phyloP scores from a whole-genome alignment of 2,329 filamentous ascomycete species.

The Monascus ruber region DNA sequence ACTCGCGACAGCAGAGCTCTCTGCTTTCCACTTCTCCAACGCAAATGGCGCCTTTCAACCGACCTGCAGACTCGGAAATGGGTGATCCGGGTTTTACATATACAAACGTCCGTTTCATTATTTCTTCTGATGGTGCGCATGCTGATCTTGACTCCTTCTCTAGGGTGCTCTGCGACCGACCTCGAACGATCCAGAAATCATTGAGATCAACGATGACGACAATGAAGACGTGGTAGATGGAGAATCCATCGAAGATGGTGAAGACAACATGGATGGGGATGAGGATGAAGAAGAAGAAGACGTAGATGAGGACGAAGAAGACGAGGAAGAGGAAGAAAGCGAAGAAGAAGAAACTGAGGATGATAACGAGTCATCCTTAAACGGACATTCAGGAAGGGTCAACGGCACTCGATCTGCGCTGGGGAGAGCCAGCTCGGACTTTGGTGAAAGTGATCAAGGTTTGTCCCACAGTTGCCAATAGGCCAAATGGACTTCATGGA shows the following conservation, averaged over 20 bases:
- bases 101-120: slow-evolving; percentile 13
- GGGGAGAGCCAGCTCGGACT: slow-evolving; percentile 3
- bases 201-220: slow-evolving; percentile 29
- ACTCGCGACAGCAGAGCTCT: not conserved
- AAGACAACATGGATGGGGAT: slow-evolving; percentile 12
- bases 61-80: slow-evolving; percentile 18
- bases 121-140: slow-evolving; percentile 1
- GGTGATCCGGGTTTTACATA: slow-evolving; percentile 12
- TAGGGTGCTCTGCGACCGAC: slow-evolving; percentile 10
- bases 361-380: slow-evolving; percentile 14
- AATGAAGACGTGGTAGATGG: slow-evolving; percentile 10
- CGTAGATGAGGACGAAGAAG: slow-evolving; percentile 12
- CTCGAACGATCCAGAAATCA: slow-evolving; percentile 23
- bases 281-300: slow-evolving; percentile 15
- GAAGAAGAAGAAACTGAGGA: slow-evolving; percentile 19
- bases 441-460: slow-evolving; percentile 6
- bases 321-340: slow-evolving; percentile 13
- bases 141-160: slow-evolving; percentile 4
- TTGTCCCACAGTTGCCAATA: not conserved
- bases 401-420: slow-evolving; percentile 15
- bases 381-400: slow-evolving; percentile 15
- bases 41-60: slow-evolving; percentile 30
- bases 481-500: not conserved
- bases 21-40: not conserved
- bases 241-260: slow-evolving; percentile 17